phyloP scores from a whole-genome alignment of 1,284 basidiomycete species.

The Bondarzewia mesenterica region DNA sequence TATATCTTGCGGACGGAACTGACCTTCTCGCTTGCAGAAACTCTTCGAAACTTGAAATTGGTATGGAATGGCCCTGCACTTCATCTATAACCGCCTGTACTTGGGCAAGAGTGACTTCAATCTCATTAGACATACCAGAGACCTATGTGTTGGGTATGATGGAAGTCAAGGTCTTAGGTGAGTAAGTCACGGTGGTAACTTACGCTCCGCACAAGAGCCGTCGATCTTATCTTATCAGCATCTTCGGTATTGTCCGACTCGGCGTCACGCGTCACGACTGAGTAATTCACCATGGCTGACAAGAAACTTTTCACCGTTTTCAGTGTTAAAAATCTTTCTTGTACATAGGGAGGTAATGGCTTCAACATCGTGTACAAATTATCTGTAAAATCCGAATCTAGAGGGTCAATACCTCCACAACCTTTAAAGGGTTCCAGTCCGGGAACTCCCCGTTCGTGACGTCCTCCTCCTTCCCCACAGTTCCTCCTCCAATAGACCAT shows the following conservation, averaged over 20 bases:
- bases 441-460: constrained; percentile 9
- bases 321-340: background rate
- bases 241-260: no score
- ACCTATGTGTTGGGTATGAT: background rate
- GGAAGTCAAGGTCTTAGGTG: background rate
- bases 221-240: background rate
- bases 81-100: background rate
- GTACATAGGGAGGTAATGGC: background rate
- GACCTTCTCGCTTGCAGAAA: background rate
- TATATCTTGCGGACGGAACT: background rate
- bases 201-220: no score
- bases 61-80: background rate
- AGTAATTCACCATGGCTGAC: background rate
- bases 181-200: no score
- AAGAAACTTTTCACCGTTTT: background rate
- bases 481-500: constrained; percentile 9
- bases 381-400: background rate
- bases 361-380: background rate
- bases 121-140: background rate
- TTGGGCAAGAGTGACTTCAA: background rate
- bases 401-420: constrained; percentile 1
- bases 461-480: constrained; percentile 8
- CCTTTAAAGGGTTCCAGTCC: constrained; percentile 11
- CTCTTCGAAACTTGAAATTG: background rate
- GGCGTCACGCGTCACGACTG: no score